Evolutionary conservation across 441 rosid species (phyloP).

Genomic region (Aquilaria agallochum): DNA sequence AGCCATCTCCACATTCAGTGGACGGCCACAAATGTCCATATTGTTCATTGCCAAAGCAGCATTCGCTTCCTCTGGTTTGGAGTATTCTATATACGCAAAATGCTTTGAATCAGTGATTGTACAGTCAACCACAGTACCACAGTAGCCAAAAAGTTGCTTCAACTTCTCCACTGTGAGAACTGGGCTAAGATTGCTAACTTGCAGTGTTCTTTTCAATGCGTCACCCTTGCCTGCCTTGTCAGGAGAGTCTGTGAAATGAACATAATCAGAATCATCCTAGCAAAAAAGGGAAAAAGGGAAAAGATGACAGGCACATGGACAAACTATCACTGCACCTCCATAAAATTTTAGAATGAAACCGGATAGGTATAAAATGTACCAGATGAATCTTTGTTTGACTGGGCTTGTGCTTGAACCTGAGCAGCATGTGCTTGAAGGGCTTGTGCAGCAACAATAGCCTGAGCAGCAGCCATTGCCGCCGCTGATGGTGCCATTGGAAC

Average conservation of each 20-base stretch:
- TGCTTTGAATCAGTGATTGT: slow-evolving; percentile 86
- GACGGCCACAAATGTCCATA: slow-evolving; percentile 95
- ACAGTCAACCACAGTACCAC: slow-evolving; percentile 91
- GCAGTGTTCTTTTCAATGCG: slow-evolving; percentile 75
- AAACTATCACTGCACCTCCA: not conserved
- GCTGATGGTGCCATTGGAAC: slow-evolving; percentile 99
- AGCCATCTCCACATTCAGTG: slow-evolving; percentile 95
- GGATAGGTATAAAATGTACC: slow-evolving; percentile 33
- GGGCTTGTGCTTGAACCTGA: slow-evolving; percentile 88
- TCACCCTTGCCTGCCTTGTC: slow-evolving; percentile 62
- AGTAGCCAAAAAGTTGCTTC: slow-evolving; percentile 90
- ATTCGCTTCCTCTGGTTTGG: slow-evolving; percentile 90
- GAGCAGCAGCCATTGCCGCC: slow-evolving; percentile 99
- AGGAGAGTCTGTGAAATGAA: slow-evolving; percentile 44
- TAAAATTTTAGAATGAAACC: not conserved
- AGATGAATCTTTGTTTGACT: slow-evolving; percentile 63
- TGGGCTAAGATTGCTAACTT: slow-evolving; percentile 98
- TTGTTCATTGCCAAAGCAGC: slow-evolving; percentile 92
- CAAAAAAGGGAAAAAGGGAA: slow-evolving; percentile 11
- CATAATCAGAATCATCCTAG: slow-evolving; percentile 1
- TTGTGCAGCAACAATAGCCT: slow-evolving; percentile 98
- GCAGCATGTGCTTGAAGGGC: slow-evolving; percentile 99
- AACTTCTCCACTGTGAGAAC: slow-evolving; percentile 91
- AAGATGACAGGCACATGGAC: slow-evolving; percentile 1
- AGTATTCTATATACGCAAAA: slow-evolving; percentile 88